Evolutionary conservation across 768 basidiomycete species (phyloP).

Genomic region (Brasilioporus rufonigricans): DNA sequence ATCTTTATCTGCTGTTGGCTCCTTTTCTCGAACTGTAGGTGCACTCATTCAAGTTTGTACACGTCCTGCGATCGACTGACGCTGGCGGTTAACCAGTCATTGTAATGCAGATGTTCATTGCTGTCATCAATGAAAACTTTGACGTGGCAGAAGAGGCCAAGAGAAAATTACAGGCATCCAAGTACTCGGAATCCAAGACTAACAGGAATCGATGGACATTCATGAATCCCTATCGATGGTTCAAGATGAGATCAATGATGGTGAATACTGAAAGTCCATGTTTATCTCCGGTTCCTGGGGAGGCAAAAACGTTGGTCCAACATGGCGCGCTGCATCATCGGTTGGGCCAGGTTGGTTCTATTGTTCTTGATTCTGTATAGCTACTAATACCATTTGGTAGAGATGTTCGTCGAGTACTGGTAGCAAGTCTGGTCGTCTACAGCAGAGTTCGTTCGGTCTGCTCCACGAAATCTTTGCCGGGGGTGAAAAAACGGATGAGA

Average conservation of each 20-base stretch:
- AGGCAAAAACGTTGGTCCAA: conserved; percentile 73
- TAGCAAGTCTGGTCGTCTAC: conserved; percentile 46
- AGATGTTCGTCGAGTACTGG: conserved; percentile 15
- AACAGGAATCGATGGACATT: conserved; percentile 59
- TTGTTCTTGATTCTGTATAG: neutral
- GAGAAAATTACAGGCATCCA: conserved; percentile 72
- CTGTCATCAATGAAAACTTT: conserved; percentile 96
- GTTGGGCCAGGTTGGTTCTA: conserved; percentile 30
- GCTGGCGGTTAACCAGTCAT: conserved; percentile 56
- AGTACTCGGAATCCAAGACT: conserved; percentile 61
- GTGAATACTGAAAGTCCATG: conserved; percentile 71
- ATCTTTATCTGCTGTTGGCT: conserved; percentile 82
- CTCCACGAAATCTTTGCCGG: conserved; percentile 70
- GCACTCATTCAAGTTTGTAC: neutral
- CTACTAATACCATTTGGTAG: conserved; percentile 20
- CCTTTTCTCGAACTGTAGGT: conserved; percentile 87
- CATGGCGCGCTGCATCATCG: conserved; percentile 42
- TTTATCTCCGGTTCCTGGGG: conserved; percentile 68
- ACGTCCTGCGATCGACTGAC: neutral
- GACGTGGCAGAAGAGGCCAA: conserved; percentile 89
- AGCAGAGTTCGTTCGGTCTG: conserved; percentile 54
- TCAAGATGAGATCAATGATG: conserved; percentile 68
- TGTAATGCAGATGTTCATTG: conserved; percentile 93
- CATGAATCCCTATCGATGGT: conserved; percentile 85
- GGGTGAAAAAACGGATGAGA: conserved; percentile 45